These are phyloP conservation scores for Chaetomium fimeti DNA, from an alignment of 495 filamentous ascomycete genomes.

Conservation along the genomic window DNA sequence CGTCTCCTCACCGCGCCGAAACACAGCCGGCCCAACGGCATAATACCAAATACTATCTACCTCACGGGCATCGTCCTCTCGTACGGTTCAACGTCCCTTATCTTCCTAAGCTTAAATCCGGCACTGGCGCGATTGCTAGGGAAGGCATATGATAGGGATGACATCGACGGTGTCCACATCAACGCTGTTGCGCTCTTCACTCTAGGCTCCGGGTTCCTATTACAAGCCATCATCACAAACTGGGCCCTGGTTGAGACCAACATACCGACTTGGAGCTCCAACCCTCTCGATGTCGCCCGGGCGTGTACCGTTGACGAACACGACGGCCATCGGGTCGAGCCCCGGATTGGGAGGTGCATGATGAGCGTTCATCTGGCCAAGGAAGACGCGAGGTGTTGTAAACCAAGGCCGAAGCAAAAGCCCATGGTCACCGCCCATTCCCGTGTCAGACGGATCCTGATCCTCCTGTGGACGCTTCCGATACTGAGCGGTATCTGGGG, in stretches of 20 bases:
- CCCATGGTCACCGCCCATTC: slow-evolving; percentile 31
- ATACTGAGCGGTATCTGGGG: slow-evolving; percentile 35
- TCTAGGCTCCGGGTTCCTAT: slow-evolving; percentile 37
- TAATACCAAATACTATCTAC: slow-evolving; percentile 35
- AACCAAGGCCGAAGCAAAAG: slow-evolving; percentile 34
- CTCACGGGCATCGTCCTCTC: slow-evolving; percentile 36
- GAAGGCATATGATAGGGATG: slow-evolving; percentile 16
- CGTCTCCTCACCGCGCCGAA: slow-evolving; percentile 39
- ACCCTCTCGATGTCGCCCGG: slow-evolving; percentile 35
- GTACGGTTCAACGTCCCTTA: slow-evolving; percentile 42
- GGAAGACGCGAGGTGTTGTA: slow-evolving; percentile 32
- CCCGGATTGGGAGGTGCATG: slow-evolving; percentile 35
- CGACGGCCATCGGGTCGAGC: slow-evolving; percentile 27
- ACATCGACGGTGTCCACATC: slow-evolving; percentile 31
- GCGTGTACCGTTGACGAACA: slow-evolving; percentile 28
- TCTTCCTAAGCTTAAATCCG: slow-evolving; percentile 38
- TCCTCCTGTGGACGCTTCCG: slow-evolving; percentile 31
- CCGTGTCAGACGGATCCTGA: slow-evolving; percentile 31
- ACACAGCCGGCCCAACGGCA: slow-evolving; percentile 29
- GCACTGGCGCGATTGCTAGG: slow-evolving; percentile 26
- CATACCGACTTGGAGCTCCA: slow-evolving; percentile 42
- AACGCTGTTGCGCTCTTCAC: slow-evolving; percentile 38
- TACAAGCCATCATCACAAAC: slow-evolving; percentile 38
- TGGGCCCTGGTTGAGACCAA: slow-evolving; percentile 36
- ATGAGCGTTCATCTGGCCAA: slow-evolving; percentile 32